These are phyloP conservation scores for Cruciata laevipes DNA, from an alignment of 257 asterid genomes.

Conservation along the genomic window DNA sequence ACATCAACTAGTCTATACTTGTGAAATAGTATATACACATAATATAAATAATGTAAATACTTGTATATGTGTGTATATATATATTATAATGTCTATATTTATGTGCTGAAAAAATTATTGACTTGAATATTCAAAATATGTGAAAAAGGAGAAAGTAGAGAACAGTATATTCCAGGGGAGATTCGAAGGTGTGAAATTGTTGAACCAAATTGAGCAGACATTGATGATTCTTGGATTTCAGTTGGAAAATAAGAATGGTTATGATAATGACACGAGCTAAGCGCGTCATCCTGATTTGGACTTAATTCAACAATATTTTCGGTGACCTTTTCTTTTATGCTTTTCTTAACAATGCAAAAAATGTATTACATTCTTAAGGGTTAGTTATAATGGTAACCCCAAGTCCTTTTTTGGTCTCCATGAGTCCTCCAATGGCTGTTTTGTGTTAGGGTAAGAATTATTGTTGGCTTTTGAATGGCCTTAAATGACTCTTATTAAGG, in stretches of 20 bases:
- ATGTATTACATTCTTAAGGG: too few species aligned
- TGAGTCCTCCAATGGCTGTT: neutral
- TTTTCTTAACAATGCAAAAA: neutral
- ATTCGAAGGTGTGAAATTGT: neutral
- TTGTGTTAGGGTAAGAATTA: neutral
- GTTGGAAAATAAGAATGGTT: constrained; percentile 2
- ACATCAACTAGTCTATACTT: too few species aligned
- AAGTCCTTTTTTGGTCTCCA: neutral
- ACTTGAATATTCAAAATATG: too few species aligned
- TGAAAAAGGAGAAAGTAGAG: neutral
- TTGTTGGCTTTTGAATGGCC: neutral
- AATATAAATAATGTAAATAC: too few species aligned
- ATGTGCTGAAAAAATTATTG: too few species aligned
- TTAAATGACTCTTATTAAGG: neutral
- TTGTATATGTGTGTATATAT: too few species aligned
- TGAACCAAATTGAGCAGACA: neutral
- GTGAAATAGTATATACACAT: too few species aligned
- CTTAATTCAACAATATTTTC: neutral
- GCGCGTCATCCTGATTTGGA: constrained; percentile 3
- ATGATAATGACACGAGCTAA: neutral
- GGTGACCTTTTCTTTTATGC: neutral
- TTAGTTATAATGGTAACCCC: neutral
- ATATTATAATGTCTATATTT: too few species aligned
- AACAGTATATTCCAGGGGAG: neutral
- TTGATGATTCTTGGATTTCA: neutral